Base-by-base conservation (phyloP, 495 filamentous ascomycete species). In the Penicillium bovifimosum region DNA sequence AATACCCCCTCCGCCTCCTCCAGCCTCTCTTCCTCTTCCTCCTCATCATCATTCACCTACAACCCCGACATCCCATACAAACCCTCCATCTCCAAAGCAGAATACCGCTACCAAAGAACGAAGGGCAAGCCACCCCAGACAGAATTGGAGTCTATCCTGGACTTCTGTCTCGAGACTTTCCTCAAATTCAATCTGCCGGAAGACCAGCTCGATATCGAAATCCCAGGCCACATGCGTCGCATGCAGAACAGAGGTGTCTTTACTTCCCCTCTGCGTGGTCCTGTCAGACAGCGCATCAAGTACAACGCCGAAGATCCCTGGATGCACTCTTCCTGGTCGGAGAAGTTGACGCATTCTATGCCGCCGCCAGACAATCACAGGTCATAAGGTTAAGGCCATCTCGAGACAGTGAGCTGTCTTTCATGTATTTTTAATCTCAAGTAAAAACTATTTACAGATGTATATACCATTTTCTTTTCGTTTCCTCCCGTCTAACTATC, bases 151-250 rank as follows among this genome's bases (percentile, higher is more conserved):
- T 42, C 56, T 6, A 56, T 69, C 16, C 62, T 77, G 9, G 65
- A 68, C 29, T 75, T 66, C 54, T 75, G 71, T 56, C 66, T 68
- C 11, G 31, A 53, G 14, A 60, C 60, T 47, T 76, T 73, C 56
- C 47, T 66, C n/a, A 26, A 44, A 29, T 57, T 68, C 17, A 58
- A 63, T 9, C 56, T 75, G 27, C 50, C 56, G 5, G 56, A 64
- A 17, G 44, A 63, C 2, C 59, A 71, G 27, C 67, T 76, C 35
- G 65, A 69, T 14, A 54, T 62, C 5, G 74, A 77, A 43, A 57
- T 70, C 4, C 61, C 63, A 3, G 70, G 67, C 3, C 52, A 71
- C 17, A 24, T 64, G 32, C 56, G 48, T 5, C 57, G 62, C 35
- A 65, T 64, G 47, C 53, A 54, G 32, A 60, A 39, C 13, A 10